Base-by-base conservation (phyloP, 2,329 filamentous ascomycete genomes). In the Berkeleyomyces basicola region DNA sequence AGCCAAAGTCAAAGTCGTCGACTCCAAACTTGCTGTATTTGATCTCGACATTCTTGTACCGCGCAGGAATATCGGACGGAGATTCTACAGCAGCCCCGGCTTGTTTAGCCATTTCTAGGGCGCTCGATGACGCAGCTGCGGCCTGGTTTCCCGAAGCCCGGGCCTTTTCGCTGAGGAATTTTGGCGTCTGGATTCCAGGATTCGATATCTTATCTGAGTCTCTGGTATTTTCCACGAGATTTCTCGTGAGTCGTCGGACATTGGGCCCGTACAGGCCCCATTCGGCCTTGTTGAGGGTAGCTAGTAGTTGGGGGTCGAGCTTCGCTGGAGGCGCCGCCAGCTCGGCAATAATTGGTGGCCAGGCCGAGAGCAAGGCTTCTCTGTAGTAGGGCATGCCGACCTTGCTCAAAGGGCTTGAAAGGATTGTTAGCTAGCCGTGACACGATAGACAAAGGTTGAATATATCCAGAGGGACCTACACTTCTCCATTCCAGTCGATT, bases 1-100 rank as follows among this genome's bases (percentile, higher is more conserved):
- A 97, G 63, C 87, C 87, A 74, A 99, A 99, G 72, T 99, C 93
- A 72, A 99, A 99, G 72, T 99, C 95, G 69, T 97, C 92, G n/a
- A 99, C 90, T 23, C 93, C 93, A 72, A 96, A 99, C 71, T 90
- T 95, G 78, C 92, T 96, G 76, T 97, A 99, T 72, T 96, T 96
- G 75, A 99, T 99, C 72, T 97, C 92, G 9, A 96, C 88, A 69
- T 90, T 91, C 67, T 88, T 85, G 72, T 99, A 99, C 76, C 93
- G 89, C 7, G 88, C 82, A 31, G 92, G 87, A 3, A 93, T 87
- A 63, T 96, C 90, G 47, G 87, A 83, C 66, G 89, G 87, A 63
- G 72, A 58, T 14, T 63, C 63, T 3, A 23, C 46, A 14, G 37
- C 33, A 31, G 33, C 33, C 0, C 46, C 47, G 6, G 55, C 31